phyloP scores from a whole-genome alignment of 495 filamentous ascomycete species.

The Aspergillus sclerotiicarbonarius region DNA sequence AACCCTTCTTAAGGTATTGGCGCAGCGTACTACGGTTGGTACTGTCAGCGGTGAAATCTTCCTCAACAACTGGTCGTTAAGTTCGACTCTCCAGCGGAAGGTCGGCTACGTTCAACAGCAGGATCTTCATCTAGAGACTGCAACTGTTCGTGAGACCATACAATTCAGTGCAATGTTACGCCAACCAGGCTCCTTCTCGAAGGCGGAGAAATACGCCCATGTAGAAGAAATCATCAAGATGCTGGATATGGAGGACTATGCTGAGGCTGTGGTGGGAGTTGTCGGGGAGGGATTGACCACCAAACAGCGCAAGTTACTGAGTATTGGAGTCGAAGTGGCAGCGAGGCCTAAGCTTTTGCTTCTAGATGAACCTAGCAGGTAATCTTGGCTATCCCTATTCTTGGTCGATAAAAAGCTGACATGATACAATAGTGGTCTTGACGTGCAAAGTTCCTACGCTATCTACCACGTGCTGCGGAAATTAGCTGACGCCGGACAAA shows the following conservation, averaged over 20 bases:
- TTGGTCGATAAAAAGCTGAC: neutral
- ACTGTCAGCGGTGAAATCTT: constrained; percentile 52
- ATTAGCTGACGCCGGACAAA: constrained; percentile 79
- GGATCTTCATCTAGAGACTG: constrained; percentile 82
- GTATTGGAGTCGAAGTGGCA: constrained; percentile 86
- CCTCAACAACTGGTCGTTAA: constrained; percentile 51
- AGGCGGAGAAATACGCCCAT: constrained; percentile 48
- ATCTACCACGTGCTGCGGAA: constrained; percentile 77
- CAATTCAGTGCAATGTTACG: constrained; percentile 82
- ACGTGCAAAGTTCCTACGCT: constrained; percentile 80
- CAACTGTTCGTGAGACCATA: constrained; percentile 80
- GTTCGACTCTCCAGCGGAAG: constrained; percentile 81
- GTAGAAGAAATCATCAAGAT: constrained; percentile 51
- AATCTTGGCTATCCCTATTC: neutral
- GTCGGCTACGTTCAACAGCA: constrained; percentile 94
- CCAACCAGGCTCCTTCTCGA: constrained; percentile 55
- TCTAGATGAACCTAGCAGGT: constrained; percentile 75
- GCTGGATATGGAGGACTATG: constrained; percentile 44
- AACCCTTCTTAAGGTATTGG: constrained; percentile 60
- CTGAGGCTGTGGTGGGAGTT: constrained; percentile 43
- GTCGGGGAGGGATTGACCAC: constrained; percentile 71
- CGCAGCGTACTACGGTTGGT: constrained; percentile 50
- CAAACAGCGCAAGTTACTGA: constrained; percentile 84
- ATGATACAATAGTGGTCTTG: constrained; percentile 56
- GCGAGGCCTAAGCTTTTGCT: constrained; percentile 84